A percentile compares a stretch with the other conserved stretches of the same genome.
Conservation (phyloP, 305 asterid genomes). For the Solanum hybrid region DNA sequence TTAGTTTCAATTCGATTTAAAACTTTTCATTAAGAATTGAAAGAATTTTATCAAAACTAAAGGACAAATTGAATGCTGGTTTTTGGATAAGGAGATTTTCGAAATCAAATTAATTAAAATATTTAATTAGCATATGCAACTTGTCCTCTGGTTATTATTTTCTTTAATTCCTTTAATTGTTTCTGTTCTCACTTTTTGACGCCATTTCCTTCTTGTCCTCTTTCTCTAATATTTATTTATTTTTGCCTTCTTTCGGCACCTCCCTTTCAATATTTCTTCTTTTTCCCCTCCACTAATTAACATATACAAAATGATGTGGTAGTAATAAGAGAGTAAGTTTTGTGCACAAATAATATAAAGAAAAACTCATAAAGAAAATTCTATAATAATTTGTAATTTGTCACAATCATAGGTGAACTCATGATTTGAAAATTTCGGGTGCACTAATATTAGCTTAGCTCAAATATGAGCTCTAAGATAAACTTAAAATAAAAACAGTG, state of each 20-base stretch:
- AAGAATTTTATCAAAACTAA: neutral
- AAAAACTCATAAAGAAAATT: neutral
- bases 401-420: no score
- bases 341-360: neutral
- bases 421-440: no score
- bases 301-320: neutral
- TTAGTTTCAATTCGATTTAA: neutral
- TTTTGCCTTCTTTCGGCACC: neutral
- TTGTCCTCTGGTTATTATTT: neutral
- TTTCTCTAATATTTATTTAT: neutral
- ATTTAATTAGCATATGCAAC: neutral
- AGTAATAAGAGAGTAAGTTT: neutral
- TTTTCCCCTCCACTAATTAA: neutral
- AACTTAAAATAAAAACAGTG: no score
- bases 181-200: neutral
- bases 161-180: neutral
- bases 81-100: neutral
- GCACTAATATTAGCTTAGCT: neutral
- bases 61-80: neutral
- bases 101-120: neutral
- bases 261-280: neutral
- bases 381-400: neutral
- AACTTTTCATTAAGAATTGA: no score
- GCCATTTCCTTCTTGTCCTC: neutral
- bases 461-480: neutral